These are phyloP conservation scores for Aspergillus sergii DNA, from an alignment of 2,329 filamentous ascomycete genomes.

Conservation along the genomic window DNA sequence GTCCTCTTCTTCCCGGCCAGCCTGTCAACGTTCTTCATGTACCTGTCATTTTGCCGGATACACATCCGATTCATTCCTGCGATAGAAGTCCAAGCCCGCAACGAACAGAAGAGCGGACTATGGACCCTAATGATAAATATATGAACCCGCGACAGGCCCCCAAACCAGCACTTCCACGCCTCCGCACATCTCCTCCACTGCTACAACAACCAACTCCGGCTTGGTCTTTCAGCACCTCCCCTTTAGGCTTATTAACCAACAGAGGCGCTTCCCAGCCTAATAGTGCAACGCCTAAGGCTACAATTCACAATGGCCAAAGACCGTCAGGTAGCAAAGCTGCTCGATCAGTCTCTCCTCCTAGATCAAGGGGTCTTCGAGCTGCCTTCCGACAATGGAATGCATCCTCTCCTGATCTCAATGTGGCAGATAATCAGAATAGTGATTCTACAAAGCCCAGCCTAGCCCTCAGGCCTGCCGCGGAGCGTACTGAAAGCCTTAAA, in stretches of 20 bases:
- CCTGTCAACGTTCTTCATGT: slow-evolving; percentile 82
- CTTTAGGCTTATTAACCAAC: slow-evolving; percentile 28
- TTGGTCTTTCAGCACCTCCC: slow-evolving; percentile 31
- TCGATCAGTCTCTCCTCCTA: slow-evolving; percentile 41
- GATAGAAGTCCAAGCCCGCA: slow-evolving; percentile 67
- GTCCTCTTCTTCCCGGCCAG: slow-evolving; percentile 86
- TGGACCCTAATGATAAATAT: slow-evolving; percentile 78
- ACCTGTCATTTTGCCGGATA: slow-evolving; percentile 65
- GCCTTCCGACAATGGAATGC: slow-evolving; percentile 40
- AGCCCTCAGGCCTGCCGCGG: not conserved
- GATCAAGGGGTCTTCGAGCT: slow-evolving; percentile 39
- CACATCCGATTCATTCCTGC: slow-evolving; percentile 53
- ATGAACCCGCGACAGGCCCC: slow-evolving; percentile 65
- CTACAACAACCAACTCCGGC: slow-evolving; percentile 27
- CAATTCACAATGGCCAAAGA: slow-evolving; percentile 19
- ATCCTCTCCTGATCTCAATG: slow-evolving; percentile 24
- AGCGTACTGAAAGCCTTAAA: not conserved
- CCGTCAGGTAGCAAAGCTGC: slow-evolving; percentile 30
- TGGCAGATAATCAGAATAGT: slow-evolving; percentile 9
- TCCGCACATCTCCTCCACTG: slow-evolving; percentile 48
- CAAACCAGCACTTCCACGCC: slow-evolving; percentile 48
- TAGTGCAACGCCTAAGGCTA: slow-evolving; percentile 25
- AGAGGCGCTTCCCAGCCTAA: slow-evolving; percentile 39
- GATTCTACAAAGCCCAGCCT: not conserved
- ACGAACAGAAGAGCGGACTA: slow-evolving; percentile 66